phyloP scores from a whole-genome alignment of 192 early-diverging fungal species.

The Coemansia sp. region DNA sequence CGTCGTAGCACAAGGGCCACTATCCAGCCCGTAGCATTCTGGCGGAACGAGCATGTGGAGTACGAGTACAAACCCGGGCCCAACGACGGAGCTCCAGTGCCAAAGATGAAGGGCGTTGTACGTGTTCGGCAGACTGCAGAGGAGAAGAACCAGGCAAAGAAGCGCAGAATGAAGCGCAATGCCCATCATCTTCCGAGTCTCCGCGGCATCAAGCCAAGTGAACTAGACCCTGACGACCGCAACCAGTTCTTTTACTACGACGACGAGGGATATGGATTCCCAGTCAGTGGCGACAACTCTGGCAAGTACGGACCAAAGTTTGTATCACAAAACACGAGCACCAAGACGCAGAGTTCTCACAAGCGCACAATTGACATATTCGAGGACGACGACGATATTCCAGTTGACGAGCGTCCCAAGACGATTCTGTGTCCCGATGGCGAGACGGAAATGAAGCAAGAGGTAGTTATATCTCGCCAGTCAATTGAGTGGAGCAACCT shows the following conservation, averaged over 20 bases:
- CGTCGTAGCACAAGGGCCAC: constrained; percentile 45
- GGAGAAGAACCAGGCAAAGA: constrained; percentile 39
- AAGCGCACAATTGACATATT: constrained; percentile 21
- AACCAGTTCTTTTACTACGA: constrained; percentile 49
- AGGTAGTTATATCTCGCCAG: constrained; percentile 32
- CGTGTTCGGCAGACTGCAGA: constrained; percentile 51
- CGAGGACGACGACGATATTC: constrained; percentile 45
- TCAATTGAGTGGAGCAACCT: constrained; percentile 36
- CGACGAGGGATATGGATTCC: constrained; percentile 46
- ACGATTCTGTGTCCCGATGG: constrained; percentile 21
- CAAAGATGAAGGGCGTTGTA: constrained; percentile 44
- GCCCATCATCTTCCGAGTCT: constrained; percentile 21
- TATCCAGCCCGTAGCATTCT: constrained; percentile 43
- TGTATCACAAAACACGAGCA: neutral
- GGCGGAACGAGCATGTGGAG: constrained; percentile 56
- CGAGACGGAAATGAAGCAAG: constrained; percentile 5
- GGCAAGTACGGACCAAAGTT: constrained; percentile 29
- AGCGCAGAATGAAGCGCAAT: constrained; percentile 19
- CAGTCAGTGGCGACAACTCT: constrained; percentile 14
- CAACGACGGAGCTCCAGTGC: constrained; percentile 17
- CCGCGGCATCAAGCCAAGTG: constrained; percentile 21
- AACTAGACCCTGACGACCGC: constrained; percentile 32
- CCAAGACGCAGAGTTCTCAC: neutral
- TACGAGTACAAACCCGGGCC: constrained; percentile 34
- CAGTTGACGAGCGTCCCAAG: constrained; percentile 15